Conservation (phyloP, 2,329 filamentous ascomycete species). For the Chaetomiaceae sp. region DNA sequence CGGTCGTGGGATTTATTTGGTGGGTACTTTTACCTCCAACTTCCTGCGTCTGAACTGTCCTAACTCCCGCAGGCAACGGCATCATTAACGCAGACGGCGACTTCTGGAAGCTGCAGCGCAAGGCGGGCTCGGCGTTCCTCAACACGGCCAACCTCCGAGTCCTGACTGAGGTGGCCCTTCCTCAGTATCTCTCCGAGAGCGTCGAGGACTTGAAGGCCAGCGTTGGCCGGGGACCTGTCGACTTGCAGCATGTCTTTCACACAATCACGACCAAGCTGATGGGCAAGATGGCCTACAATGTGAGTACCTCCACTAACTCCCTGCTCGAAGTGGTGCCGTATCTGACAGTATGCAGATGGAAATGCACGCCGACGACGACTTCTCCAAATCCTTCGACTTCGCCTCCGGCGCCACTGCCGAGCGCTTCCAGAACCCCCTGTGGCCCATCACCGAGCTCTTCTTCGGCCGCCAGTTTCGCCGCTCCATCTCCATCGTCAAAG, state of each 20-base stretch:
- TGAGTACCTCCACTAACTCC: conserved; percentile 23
- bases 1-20: conserved; percentile 61
- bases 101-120: conserved; percentile 58
- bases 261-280: conserved; percentile 63
- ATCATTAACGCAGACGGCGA: conserved; percentile 65
- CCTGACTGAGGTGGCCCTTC: conserved; percentile 54
- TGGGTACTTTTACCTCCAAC: conserved; percentile 16
- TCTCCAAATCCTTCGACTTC: conserved; percentile 57
- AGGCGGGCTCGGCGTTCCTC: conserved; percentile 57
- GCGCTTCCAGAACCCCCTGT: conserved; percentile 63
- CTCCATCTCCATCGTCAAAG: conserved; percentile 47
- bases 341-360: conserved; percentile 47
- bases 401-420: conserved; percentile 57
- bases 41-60: not conserved
- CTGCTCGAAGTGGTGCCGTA: not conserved
- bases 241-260: conserved; percentile 57
- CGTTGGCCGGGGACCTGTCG: conserved; percentile 35
- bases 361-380: conserved; percentile 58
- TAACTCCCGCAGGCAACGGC: conserved; percentile 44
- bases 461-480: conserved; percentile 44
- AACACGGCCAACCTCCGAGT: conserved; percentile 53
- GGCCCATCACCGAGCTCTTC: conserved; percentile 55
- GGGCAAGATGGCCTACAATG: conserved; percentile 64
- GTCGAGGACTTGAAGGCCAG: conserved; percentile 36
- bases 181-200: conserved; percentile 46